Base-by-base conservation (phyloP, 202 grass and related monocot genomes). In the Schoenoplectus tabernaemontani region DNA sequence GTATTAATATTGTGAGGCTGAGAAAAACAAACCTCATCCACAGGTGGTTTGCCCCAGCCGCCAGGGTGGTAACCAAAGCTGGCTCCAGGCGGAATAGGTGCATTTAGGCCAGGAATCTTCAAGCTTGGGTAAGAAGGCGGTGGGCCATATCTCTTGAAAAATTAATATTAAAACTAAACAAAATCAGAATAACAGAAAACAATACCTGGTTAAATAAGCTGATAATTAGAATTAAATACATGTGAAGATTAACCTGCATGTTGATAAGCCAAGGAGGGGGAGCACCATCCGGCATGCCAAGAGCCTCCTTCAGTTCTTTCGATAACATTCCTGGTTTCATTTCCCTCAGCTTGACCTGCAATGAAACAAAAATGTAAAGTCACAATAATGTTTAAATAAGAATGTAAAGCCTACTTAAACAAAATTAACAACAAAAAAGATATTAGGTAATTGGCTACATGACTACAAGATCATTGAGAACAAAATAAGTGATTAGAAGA, bases 221-320 rank as follows among this genome's bases (percentile, higher is more conserved):
- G 42, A 44, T 5, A 79, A 24, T 20, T 24, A 44, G 34, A 61
- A 16, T 58, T 41, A 78, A 44, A 61, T 15, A 26, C 56, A 62
- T 5, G 7, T 15, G 3, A 56, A 71, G 80, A 87, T 34, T 58
- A n/a, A 93, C 94, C 89, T 97, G 94, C 94, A 97, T 97, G 82
- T 97, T 97, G 71, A 97, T 97, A 87, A 97, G 94, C 94, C 94
- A 97, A 73, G 94, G 94, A 61, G 94, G 94, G 34, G 94, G 94
- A 2, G 91, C 91, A 81, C 94, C 94, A 84, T 97, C 94, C 81
- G 91, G 91, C 94, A 97, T 97, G 38, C 94, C 94, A 59, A 97
- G 94, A 84, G 89, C 94, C 76, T 97, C 94, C 83, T 97, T 97
- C 76, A 97, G 94, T 58, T 97, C 94, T 73, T 87, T 81, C 32